These are phyloP conservation scores for Colletotrichum endophyticum DNA, from an alignment of 2,329 filamentous ascomycete genomes.

Conservation along the genomic window DNA sequence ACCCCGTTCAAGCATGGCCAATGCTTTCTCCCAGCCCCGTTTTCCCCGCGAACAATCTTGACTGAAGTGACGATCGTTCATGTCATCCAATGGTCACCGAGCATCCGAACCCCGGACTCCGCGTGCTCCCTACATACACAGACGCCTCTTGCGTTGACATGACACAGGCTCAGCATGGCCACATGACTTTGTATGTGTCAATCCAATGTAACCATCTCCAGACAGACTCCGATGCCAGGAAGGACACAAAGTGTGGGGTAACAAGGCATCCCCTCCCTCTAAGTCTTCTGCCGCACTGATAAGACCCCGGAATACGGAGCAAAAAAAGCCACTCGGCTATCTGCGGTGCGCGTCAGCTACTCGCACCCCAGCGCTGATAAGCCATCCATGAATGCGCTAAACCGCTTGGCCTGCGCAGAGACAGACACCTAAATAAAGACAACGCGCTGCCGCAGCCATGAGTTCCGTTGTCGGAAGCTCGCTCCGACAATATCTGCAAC, in stretches of 20 bases:
- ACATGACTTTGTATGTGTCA: not conserved
- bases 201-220: not conserved
- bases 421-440: not conserved
- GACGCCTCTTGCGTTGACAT: not conserved
- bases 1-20: not conserved
- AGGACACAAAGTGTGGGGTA: not conserved
- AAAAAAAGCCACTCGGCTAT: not conserved
- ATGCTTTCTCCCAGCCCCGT: not conserved
- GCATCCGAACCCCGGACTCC: not conserved
- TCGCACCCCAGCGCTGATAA: conserved; percentile 9
- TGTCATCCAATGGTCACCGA: not conserved
- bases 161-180: not conserved
- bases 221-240: not conserved
- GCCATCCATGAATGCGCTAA: not conserved
- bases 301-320: not conserved
- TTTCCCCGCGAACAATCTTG: not conserved
- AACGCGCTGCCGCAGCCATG: not conserved
- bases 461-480: not conserved
- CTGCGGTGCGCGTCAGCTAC: not conserved
- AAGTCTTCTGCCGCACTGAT: not conserved
- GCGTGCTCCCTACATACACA: not conserved
- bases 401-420: not conserved
- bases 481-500: conserved; percentile 9
- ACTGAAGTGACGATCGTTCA: not conserved
- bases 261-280: not conserved